Evolutionary conservation across 2,329 filamentous ascomycete species (phyloP), one percentile per base, ranked within the genome.

Genomic region (Metarhizium robertsii): DNA sequence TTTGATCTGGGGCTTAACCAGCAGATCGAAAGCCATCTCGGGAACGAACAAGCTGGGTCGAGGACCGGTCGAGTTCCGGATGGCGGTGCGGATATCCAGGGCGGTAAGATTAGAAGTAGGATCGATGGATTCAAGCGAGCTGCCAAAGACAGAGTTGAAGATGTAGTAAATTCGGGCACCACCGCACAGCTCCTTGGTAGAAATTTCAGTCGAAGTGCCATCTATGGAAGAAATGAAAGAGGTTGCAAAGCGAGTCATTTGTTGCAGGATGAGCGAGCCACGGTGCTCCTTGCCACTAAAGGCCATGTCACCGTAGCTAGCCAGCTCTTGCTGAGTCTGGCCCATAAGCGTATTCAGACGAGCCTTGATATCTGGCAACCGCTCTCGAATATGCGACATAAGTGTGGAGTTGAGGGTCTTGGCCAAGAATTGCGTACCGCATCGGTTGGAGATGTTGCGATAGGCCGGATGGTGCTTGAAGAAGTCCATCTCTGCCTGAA

Each of bases 211-310:
- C 5, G 92, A 97, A 7, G 94, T 99, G 77, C 94, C 94, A 68
- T 99, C 94, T 60, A 99, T 99, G 13, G 94, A 97, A 6, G 94
- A 92, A 67, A 96, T 97, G 73, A 99, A 99, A 0, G 92, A 96
- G 3, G 90, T 94, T 10, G 94, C 94, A 66, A 99, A 99, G 45
- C 94, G 88, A 13, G 94, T 99, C 94, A 99, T 99, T 56, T 96
- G 83, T 71, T 97, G 92, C 60, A 99, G 75, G 56, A 99, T 96
- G 60, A 99, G 80, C 32, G 92, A 96, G 36, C 94, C 94, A 52
- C 92, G 84, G 69, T 99, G 94, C 70, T 97, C 94, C 71, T 96
- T 96, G 64, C 94, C 94, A 60, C 89, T 95, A 69, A 99, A 99
- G 64, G 95, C 89, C 76, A 94, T 95, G 69, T 97, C 95, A 42